Conservation (phyloP, 306 rosid genomes). For the Castanea mollissima region DNA sequence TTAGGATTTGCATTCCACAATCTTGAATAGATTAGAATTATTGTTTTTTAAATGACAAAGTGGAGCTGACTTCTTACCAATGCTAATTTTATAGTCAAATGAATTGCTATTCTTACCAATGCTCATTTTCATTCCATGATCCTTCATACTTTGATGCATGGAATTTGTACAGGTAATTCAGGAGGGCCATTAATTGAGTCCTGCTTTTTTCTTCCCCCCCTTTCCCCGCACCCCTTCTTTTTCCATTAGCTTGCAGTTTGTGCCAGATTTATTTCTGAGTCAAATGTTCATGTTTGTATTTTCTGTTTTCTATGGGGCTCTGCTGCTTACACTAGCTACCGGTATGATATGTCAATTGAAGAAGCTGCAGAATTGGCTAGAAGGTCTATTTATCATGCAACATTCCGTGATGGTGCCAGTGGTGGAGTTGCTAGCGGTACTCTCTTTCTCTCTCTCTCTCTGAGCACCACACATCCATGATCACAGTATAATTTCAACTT, state of each 20-base stretch:
- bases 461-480: background rate
- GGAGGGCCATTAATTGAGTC: constrained; percentile 82
- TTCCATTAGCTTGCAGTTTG: background rate
- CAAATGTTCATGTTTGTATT: background rate
- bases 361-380: constrained; percentile 94
- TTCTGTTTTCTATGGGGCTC: background rate
- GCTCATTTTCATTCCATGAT: background rate
- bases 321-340: constrained; percentile 44
- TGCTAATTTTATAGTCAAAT: too few relatives aligned
- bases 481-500: background rate
- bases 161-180: constrained; percentile 66
- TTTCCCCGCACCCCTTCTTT: too few relatives aligned
- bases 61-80: too few relatives aligned
- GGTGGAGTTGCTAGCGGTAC: constrained; percentile 99
- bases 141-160: constrained; percentile 1
- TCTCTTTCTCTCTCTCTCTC: background rate
- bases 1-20: too few relatives aligned
- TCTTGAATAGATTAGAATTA: too few relatives aligned
- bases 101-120: too few relatives aligned
- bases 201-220: background rate
- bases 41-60: too few relatives aligned
- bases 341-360: constrained; percentile 67
- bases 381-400: constrained; percentile 90
- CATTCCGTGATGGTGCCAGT: constrained; percentile 98
- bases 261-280: background rate